Conservation (phyloP, 495 filamentous ascomycete genomes). For the Penicillium antarcticum region DNA sequence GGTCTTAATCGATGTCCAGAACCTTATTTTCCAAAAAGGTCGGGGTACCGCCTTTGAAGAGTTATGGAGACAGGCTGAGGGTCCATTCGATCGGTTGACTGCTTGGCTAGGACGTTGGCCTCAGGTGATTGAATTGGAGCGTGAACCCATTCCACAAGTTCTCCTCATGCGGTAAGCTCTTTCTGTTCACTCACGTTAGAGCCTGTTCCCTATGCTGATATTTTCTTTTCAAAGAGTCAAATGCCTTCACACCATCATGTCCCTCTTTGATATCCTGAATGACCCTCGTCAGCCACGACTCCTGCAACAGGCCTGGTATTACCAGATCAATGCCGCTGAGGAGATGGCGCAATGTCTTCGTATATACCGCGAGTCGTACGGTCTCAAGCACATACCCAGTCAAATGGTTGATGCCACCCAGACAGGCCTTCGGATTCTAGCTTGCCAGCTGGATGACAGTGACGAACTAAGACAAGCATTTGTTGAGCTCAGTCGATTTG, state of each 20-base stretch:
- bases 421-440: constrained; percentile 24
- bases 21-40: constrained; percentile 24
- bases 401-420: constrained; percentile 31
- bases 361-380: constrained; percentile 29
- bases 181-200: neutral
- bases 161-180: constrained; percentile 36
- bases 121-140: constrained; percentile 15
- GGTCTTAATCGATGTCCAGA: constrained; percentile 24
- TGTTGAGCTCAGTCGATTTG: constrained; percentile 30
- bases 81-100: constrained; percentile 22
- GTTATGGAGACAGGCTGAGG: constrained; percentile 18
- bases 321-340: constrained; percentile 22
- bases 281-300: constrained; percentile 15
- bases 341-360: constrained; percentile 32
- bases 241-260: constrained; percentile 25
- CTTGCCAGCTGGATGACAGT: constrained; percentile 17
- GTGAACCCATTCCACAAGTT: constrained; percentile 30
- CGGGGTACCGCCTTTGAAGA: constrained; percentile 13
- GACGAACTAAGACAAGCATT: constrained; percentile 27
- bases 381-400: constrained; percentile 31
- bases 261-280: constrained; percentile 22
- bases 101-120: constrained; percentile 27
- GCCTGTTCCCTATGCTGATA: constrained; percentile 5
- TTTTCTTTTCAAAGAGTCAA: constrained; percentile 26
- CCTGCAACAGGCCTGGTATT: constrained; percentile 12